Evolutionary conservation across 192 early-diverging fungal species (phyloP).

Genomic region (Coemansia sp.): DNA sequence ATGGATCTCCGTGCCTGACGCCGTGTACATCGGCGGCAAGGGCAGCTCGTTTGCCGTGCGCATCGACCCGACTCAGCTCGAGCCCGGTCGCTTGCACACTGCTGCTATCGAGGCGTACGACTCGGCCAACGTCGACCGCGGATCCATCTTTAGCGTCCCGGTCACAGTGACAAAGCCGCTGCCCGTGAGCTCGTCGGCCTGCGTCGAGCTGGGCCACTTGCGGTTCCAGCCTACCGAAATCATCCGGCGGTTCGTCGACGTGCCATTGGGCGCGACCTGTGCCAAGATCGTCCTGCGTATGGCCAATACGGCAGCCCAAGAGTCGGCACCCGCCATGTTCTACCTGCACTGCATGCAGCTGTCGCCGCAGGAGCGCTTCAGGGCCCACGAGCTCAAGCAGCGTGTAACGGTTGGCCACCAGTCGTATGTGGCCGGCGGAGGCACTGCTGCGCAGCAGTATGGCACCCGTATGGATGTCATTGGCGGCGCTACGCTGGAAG

Average conservation of each 20-base stretch:
- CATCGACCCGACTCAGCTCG: conserved; percentile 77
- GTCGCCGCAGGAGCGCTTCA: conserved; percentile 61
- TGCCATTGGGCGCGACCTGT: conserved; percentile 79
- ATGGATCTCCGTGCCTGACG: conserved; percentile 77
- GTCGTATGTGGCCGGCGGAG: conserved; percentile 56
- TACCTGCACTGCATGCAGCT: conserved; percentile 70
- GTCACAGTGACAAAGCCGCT: conserved; percentile 83
- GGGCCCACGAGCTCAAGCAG: conserved; percentile 55
- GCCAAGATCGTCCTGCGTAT: conserved; percentile 47
- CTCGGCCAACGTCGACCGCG: conserved; percentile 59
- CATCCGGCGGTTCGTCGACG: conserved; percentile 71
- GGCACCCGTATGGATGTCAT: conserved; percentile 56
- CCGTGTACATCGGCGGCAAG: conserved; percentile 59
- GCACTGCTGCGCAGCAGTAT: conserved; percentile 51
- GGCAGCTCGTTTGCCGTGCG: conserved; percentile 61
- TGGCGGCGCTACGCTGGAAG: conserved; percentile 70
- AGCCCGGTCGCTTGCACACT: conserved; percentile 69
- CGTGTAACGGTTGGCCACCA: conserved; percentile 54
- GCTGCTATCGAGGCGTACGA: conserved; percentile 78
- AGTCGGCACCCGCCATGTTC: conserved; percentile 57
- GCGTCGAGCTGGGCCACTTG: conserved; percentile 52
- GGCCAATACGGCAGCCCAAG: conserved; percentile 17
- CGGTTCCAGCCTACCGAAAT: conserved; percentile 72
- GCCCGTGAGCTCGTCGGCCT: conserved; percentile 42
- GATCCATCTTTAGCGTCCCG: conserved; percentile 80